phyloP scores from a whole-genome alignment of 2,329 filamentous ascomycete species.

The Ampelomyces quisqualis region DNA sequence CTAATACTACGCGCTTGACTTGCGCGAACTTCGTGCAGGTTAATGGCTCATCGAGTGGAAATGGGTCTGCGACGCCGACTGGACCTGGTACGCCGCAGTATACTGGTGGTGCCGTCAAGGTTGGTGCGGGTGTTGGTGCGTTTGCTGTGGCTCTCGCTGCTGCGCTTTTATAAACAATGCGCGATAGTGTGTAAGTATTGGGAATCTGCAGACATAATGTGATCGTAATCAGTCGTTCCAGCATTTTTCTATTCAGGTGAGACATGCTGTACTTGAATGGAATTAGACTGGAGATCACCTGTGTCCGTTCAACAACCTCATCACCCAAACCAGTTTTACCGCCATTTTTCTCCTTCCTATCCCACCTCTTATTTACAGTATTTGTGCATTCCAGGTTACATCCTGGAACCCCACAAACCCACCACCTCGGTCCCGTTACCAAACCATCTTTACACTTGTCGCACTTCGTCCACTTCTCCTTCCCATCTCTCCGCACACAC shows the following conservation, averaged over 20 bases:
- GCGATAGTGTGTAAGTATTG: not conserved
- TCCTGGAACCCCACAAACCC: constrained; percentile 14
- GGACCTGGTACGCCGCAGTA: constrained; percentile 11
- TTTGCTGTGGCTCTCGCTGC: constrained; percentile 14
- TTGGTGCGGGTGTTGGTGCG: constrained; percentile 8
- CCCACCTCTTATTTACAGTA: constrained; percentile 15
- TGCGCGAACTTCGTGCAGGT: constrained; percentile 55
- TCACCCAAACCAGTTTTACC: too few relatives aligned
- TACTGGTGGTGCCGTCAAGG: constrained; percentile 17
- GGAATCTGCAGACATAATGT: too few relatives aligned
- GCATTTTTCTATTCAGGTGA: too few relatives aligned
- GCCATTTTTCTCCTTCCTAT: not conserved
- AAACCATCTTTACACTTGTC: constrained; percentile 12
- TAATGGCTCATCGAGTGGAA: constrained; percentile 9
- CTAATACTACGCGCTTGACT: constrained; percentile 53
- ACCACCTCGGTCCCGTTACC: constrained; percentile 24
- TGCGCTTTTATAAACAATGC: constrained; percentile 8
- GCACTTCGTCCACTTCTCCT: constrained; percentile 14
- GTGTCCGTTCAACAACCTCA: not conserved
- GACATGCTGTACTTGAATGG: not conserved
- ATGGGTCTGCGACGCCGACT: constrained; percentile 11
- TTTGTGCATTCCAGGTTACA: constrained; percentile 22
- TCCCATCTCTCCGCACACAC: constrained; percentile 14
- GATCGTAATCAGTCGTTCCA: too few relatives aligned
- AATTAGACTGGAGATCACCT: not conserved